phyloP scores from a whole-genome alignment of 331 rosid genomes.

The Ulmus americana region DNA sequence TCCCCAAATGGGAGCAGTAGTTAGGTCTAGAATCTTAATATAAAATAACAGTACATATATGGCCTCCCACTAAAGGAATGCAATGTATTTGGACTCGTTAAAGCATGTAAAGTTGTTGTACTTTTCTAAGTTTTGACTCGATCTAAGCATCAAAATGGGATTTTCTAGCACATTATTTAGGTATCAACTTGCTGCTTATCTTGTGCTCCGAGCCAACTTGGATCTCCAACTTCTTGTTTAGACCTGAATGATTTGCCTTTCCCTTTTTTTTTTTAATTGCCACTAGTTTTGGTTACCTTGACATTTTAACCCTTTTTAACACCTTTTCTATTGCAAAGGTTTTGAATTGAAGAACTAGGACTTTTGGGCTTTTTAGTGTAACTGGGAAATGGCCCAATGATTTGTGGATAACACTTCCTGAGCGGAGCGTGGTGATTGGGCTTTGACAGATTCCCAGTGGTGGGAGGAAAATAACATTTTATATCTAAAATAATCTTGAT shows the following conservation, averaged over 20 bases:
- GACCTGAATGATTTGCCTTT: not conserved
- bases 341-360: no score
- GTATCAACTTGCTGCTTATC: conserved; percentile 4
- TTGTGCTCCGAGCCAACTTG: not conserved
- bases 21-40: not conserved
- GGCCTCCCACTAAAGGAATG: conserved; percentile 3
- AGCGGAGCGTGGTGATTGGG: no score
- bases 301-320: no score
- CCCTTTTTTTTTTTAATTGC: not conserved
- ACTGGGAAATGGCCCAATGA: not conserved
- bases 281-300: not conserved
- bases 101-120: not conserved
- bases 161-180: not conserved
- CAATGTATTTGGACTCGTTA: not conserved
- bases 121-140: conserved; percentile 6
- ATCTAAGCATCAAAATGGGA: not conserved
- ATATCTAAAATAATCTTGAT: no score
- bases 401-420: not conserved
- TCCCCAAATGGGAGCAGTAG: not conserved
- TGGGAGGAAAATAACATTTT: no score
- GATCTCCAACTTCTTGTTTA: conserved; percentile 8
- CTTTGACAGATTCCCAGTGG: no score
- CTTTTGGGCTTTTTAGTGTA: no score
- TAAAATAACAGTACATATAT: not conserved
- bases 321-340: not conserved